These are phyloP conservation scores for Solanum etuberosum DNA, from an alignment of 257 asterid species.

Conservation along the genomic window DNA sequence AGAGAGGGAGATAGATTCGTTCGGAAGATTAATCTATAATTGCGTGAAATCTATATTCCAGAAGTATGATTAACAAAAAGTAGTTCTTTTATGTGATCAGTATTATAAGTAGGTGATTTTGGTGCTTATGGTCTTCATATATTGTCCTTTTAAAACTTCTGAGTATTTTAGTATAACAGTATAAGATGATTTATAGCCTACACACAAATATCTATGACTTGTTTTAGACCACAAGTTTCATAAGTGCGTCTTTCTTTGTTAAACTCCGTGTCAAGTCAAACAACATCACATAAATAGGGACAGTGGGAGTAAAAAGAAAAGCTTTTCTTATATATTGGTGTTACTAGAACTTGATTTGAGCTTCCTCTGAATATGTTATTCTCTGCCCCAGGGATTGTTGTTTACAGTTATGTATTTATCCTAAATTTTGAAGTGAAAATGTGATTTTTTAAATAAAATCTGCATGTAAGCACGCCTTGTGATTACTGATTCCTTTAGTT, in stretches of 20 bases:
- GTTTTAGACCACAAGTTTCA: not conserved
- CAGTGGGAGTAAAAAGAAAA: not conserved
- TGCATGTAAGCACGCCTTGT: not conserved
- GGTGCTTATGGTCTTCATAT: not conserved
- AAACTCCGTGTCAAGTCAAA: not conserved
- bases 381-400: not conserved
- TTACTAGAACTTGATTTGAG: not conserved
- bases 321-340: not conserved
- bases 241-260: not conserved
- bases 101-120: not conserved
- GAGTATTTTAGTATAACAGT: not conserved
- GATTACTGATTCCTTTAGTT: not conserved
- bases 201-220: not conserved
- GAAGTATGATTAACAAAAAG: not conserved
- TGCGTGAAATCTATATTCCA: not conserved
- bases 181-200: not conserved
- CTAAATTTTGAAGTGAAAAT: not conserved
- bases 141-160: not conserved
- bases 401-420: not conserved
- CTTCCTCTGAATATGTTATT: not conserved
- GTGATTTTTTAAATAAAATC: not conserved
- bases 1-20: not conserved
- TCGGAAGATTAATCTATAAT: not conserved
- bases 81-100: not conserved
- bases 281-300: not conserved